Base-by-base conservation (phyloP, 2,329 filamentous ascomycete species). In the Cytospora piceicola region DNA sequence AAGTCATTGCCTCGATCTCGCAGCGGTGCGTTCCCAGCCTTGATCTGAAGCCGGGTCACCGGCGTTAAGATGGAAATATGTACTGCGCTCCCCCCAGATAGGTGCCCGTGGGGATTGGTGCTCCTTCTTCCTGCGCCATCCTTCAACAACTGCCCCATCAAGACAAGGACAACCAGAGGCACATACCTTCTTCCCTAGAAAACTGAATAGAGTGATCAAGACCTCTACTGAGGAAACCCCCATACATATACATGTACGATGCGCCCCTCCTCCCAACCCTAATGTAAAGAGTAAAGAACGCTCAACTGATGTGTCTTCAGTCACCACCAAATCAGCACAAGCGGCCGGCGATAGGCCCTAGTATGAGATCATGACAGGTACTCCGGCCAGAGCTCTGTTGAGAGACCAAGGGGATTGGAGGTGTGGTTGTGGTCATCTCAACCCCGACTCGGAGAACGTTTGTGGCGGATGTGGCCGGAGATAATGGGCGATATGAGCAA, bases 401-500 rank as follows among this genome's bases (percentile, higher is more conserved):
- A 61, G 56, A 15, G 65, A 67, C 32, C 39, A 64, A 15, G 65
- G 51, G 5, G 66, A 67, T 29, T 67, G 66, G 66, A 34, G 66
- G 4, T 67, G 66, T 30, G 63, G 63, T 2, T 66, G 63, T 27
- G 66, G 66, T 0, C 66, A 67, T 42, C 56, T 67, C 20, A 67
- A 67, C 39, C 66, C 66, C 1, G 66, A 67, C 42, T 65, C 63
- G 5, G 66, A 67, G 54, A 67, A 22, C 6, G 63, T 67, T 0
- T 67, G 66, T 22, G 64, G 64, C n/a, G 59, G 59, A 0, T 67
- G 66, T 7, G 66, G 66, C 2, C 65, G 64, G 66, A 61, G 64
- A 11, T 67, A 46, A 49, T 20, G n/a, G 46, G n/a, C 46, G 46
- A n/a, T n/a, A 24, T 12, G n/a, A 24, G 46, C n/a, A 49, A 49